phyloP scores from a whole-genome alignment of 192 early-diverging fungal genomes.

The Bifiguratus adelaidae region DNA sequence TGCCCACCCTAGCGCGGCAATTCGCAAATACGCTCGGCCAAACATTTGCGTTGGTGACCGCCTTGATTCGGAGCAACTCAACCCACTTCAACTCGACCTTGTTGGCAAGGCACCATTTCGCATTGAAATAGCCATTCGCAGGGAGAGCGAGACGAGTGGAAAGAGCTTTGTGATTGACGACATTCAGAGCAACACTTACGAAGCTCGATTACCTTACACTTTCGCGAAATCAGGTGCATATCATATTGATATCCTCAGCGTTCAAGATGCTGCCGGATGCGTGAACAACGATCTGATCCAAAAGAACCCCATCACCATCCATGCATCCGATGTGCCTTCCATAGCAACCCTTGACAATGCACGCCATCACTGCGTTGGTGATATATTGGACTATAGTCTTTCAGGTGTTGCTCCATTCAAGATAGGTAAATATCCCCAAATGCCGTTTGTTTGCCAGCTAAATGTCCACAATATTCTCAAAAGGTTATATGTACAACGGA shows the following conservation, averaged over 20 bases:
- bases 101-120: constrained; percentile 22
- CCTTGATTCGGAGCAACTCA: constrained; percentile 7
- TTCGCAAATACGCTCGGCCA: too few relatives aligned
- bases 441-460: not conserved
- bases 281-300: not conserved
- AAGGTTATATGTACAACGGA: not conserved
- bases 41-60: constrained; percentile 23
- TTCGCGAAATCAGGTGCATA: constrained; percentile 18
- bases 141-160: constrained; percentile 8
- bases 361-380: constrained; percentile 28
- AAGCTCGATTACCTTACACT: constrained; percentile 6
- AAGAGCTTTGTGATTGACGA: constrained; percentile 8
- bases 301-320: constrained; percentile 4
- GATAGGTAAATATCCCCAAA: constrained; percentile 15
- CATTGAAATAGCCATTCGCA: constrained; percentile 12
- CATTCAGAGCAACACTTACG: constrained; percentile 11
- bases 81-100: constrained; percentile 13
- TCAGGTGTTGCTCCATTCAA: constrained; percentile 17
- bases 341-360: constrained; percentile 13
- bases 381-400: constrained; percentile 14
- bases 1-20: constrained; percentile 16
- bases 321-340: constrained; percentile 16
- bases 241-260: constrained; percentile 13
- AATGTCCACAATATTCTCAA: not conserved
- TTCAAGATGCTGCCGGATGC: constrained; percentile 26